Base-by-base conservation (phyloP, 768 basidiomycete genomes). In the Leccinum boreale region DNA sequence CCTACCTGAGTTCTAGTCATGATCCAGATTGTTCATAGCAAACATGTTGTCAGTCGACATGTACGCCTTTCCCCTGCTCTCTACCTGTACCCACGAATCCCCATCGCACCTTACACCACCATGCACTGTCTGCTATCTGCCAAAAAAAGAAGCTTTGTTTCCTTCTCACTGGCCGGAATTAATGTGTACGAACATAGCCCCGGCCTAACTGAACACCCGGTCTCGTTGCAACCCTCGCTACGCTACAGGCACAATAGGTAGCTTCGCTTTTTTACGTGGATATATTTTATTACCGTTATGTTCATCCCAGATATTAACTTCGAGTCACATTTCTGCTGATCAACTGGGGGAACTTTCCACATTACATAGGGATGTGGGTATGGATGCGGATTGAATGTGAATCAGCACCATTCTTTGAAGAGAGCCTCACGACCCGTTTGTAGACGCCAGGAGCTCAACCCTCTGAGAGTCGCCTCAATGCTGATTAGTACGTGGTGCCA, bases 261-360 rank as follows among this genome's bases (percentile, higher is more conserved):
- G 61, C 52, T 63, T 47, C 55, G 15, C 46, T 57, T 55, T 62
- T 59, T 61, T 69, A 63, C 61, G 60, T 61, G 64, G 56, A 53
- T 35, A 56, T 73, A 62, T 62, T 67, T 71, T 73, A 74, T 72
- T 59, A 55, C 65, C 56, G 47, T 60, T 58, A 63, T 70, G 67
- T 58, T 58, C 62, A 33, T 58, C 48, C 39, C 52, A 59, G 60
- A 69, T 55, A 49, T 56, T 56, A 52, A 59, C 50, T 29, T 57
- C 54, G 56, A 50, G 50, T 54, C 61, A 59, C 52, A 50, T 63
- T 52, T 24, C 50, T 60, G 52, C 53, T 61, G 56, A 61, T 63
- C 52, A 62, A 42, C 39, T 64, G 42, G 49, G 29, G 62, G 52
- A 39, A 42, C 54, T 45, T 56, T 55, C 56, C 33, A 31, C 56